Conservation (phyloP, 2,329 filamentous ascomycete species). For the Pseudophaeomoniella oleicola region DNA sequence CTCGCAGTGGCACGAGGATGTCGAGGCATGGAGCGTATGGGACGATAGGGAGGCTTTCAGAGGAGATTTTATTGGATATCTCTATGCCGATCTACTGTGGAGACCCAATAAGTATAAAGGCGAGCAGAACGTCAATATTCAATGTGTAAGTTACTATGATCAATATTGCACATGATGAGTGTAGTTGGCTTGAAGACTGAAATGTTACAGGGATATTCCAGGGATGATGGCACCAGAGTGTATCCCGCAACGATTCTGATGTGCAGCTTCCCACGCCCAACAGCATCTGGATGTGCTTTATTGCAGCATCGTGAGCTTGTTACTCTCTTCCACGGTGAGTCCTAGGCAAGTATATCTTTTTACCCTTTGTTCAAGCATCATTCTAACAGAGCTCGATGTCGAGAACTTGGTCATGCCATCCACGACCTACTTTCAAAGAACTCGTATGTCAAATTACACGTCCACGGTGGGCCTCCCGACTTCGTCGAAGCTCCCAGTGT, state of each 20-base stretch:
- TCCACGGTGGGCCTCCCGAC: conserved; percentile 58
- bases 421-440: conserved; percentile 52
- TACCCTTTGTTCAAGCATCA: too few species aligned
- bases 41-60: conserved; percentile 60
- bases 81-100: conserved; percentile 43
- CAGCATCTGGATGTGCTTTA: conserved; percentile 61
- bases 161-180: too few species aligned
- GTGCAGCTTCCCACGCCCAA: conserved; percentile 76
- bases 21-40: conserved; percentile 74
- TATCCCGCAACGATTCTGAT: conserved; percentile 70
- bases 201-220: conserved; percentile 44
- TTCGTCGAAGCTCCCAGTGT: conserved; percentile 60
- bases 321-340: conserved; percentile 68
- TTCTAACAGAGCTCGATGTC: too few species aligned
- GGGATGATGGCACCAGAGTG: conserved; percentile 51
- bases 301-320: conserved; percentile 75
- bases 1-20: conserved; percentile 67
- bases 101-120: conserved; percentile 42
- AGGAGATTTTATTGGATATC: conserved; percentile 66
- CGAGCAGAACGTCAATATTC: conserved; percentile 67
- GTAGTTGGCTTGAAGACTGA: too few species aligned
- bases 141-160: conserved; percentile 34
- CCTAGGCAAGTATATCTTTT: too few species aligned
- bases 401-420: conserved; percentile 42
- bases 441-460: conserved; percentile 15